Evolutionary conservation across 306 rosid genomes (phyloP).

Genomic region (Comarum palustre): DNA sequence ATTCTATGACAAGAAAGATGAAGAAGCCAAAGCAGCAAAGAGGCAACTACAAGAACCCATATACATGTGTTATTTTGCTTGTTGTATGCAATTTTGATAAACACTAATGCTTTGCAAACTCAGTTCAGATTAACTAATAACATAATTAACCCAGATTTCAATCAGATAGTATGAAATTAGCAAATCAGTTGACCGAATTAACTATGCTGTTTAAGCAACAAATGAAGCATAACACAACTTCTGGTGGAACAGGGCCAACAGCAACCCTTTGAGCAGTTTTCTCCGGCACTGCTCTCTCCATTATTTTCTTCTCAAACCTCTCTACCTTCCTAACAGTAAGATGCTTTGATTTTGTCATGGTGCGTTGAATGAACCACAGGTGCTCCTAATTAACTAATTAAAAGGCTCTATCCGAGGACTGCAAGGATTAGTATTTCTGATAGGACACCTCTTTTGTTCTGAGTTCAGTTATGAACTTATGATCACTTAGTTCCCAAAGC

Average conservation of each 20-base stretch:
- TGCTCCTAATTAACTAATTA: too few species aligned
- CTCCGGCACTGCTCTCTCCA: conserved; percentile 68
- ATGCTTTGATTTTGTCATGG: conserved; percentile 82
- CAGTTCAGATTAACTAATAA: neutral
- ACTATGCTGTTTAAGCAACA: neutral
- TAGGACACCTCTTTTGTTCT: neutral
- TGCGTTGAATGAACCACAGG: neutral
- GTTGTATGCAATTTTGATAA: neutral
- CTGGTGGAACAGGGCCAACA: conserved; percentile 63
- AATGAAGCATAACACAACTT: conserved; percentile 1
- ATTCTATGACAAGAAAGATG: conserved; percentile 84
- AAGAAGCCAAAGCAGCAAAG: conserved; percentile 49
- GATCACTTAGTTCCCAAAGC: too few species aligned
- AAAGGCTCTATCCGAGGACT: neutral
- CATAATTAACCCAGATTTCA: neutral
- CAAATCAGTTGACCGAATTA: neutral
- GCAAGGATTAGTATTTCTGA: too few species aligned
- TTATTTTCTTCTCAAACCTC: conserved; percentile 81
- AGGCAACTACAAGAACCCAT: neutral
- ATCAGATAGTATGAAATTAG: neutral
- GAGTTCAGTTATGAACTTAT: neutral
- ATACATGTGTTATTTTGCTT: neutral
- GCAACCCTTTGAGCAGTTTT: conserved; percentile 69
- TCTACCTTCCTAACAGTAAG: conserved; percentile 81
- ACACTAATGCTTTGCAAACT: neutral